These are phyloP conservation scores for Cyberlindnera mrakii DNA, from an alignment of 805 yeast genomes.

Conservation along the genomic window DNA sequence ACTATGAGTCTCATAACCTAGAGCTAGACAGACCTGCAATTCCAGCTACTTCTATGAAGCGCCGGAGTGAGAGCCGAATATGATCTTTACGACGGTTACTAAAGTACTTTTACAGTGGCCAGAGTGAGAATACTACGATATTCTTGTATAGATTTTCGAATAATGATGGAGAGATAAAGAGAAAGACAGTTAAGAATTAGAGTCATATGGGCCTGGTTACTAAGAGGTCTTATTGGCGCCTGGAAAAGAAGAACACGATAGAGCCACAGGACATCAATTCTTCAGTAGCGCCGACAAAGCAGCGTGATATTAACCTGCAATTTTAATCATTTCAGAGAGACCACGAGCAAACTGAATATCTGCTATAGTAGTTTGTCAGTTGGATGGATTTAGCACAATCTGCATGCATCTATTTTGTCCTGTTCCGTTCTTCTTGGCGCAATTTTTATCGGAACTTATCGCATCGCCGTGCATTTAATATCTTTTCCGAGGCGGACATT, in stretches of 20 bases:
- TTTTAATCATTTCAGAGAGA: neutral
- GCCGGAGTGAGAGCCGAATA: conserved; percentile 35
- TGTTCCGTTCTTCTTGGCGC: too few relatives aligned
- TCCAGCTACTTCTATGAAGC: conserved; percentile 36
- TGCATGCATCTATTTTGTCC: too few relatives aligned
- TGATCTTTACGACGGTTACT: conserved; percentile 78
- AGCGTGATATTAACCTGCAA: conserved; percentile 6
- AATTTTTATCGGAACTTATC: too few relatives aligned
- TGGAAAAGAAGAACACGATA: conserved; percentile 18
- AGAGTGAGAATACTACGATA: conserved; percentile 51
- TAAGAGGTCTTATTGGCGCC: conserved; percentile 16
- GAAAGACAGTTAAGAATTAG: conserved; percentile 27
- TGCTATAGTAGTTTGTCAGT: too few relatives aligned
- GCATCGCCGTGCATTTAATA: too few relatives aligned
- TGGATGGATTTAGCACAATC: too few relatives aligned
- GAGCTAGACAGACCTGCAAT: conserved; percentile 56
- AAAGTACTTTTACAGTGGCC: conserved; percentile 50
- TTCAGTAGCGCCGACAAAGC: conserved; percentile 13
- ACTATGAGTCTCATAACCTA: conserved; percentile 55
- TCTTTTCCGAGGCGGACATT: too few relatives aligned
- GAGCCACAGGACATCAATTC: conserved; percentile 19
- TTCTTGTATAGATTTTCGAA: conserved; percentile 22
- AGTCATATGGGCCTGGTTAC: conserved; percentile 18
- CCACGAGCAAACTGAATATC: too few relatives aligned
- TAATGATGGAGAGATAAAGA: conserved; percentile 28